Conservation (phyloP, 1,284 basidiomycete genomes). For the Ganoderma lucidum region DNA sequence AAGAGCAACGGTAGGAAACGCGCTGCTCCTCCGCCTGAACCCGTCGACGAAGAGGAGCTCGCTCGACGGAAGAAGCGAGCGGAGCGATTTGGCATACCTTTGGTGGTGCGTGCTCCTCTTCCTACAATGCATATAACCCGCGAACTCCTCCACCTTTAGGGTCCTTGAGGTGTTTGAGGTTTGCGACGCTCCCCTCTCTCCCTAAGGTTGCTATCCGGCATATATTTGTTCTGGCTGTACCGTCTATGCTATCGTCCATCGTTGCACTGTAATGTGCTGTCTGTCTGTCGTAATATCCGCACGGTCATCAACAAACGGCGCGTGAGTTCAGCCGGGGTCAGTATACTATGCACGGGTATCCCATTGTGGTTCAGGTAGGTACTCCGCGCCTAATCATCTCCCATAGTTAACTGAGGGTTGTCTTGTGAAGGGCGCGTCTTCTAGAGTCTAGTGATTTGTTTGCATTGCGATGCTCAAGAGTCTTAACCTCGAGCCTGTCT, state of each 20-base stretch:
- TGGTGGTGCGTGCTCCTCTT: constrained; percentile 21
- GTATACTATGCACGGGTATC: constrained; percentile 9
- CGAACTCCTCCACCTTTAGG: not conserved
- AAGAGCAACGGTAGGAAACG: constrained; percentile 49
- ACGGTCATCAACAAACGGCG: not conserved
- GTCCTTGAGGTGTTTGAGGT: constrained; percentile 8
- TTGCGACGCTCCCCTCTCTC: not conserved
- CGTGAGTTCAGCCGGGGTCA: not conserved
- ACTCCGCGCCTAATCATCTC: not conserved
- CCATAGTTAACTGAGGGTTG: not conserved
- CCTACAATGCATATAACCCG: not conserved
- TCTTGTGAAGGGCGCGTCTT: not conserved
- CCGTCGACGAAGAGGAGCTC: constrained; percentile 62
- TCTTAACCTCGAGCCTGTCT: not conserved
- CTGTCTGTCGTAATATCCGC: constrained; percentile 1
- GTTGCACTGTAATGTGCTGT: constrained; percentile 16
- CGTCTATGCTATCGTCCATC: constrained; percentile 12
- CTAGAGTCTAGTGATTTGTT: not conserved
- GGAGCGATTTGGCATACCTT: constrained; percentile 59
- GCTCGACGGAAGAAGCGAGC: constrained; percentile 67
- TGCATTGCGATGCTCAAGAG: not conserved
- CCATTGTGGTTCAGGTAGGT: not conserved
- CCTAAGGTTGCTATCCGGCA: not conserved
- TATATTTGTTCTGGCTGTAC: not conserved
- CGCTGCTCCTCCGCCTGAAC: constrained; percentile 46